Percentiles rank a stretch among this genome's conserved stretches.
Conservation (phyloP, 2,329 filamentous ascomycete genomes). For the Cladosporium austrohemisphaericum region DNA sequence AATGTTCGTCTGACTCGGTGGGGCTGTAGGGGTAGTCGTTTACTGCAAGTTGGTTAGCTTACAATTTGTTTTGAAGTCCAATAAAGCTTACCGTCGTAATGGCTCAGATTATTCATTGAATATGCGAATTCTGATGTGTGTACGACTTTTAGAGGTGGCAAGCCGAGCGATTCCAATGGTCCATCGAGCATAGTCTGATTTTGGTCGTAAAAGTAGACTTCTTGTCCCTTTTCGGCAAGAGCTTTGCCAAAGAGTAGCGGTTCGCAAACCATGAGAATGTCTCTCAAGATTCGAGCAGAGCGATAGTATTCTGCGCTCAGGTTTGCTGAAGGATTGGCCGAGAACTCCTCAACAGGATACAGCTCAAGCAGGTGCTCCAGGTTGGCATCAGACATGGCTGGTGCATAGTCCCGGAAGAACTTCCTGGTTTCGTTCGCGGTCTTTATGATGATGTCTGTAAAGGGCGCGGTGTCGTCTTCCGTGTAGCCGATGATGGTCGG, state of each 20-base stretch:
- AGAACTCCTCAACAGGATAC: conserved; percentile 43
- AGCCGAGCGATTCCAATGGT: conserved; percentile 36
- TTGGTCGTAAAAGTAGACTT: conserved; percentile 50
- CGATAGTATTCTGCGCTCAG: conserved; percentile 50
- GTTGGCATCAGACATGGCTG: conserved; percentile 31
- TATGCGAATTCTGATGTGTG: conserved; percentile 55
- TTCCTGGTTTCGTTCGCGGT: conserved; percentile 33
- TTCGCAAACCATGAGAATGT: conserved; percentile 51
- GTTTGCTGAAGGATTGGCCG: conserved; percentile 33
- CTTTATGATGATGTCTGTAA: conserved; percentile 32
- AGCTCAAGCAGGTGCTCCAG: conserved; percentile 30
- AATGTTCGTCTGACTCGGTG: conserved; percentile 38
- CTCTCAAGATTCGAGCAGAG: conserved; percentile 47
- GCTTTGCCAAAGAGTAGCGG: conserved; percentile 43
- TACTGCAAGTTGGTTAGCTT: conserved; percentile 16
- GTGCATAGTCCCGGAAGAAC: conserved; percentile 42
- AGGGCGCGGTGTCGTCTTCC: conserved; percentile 41
- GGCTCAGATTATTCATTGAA: conserved; percentile 41
- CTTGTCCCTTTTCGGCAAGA: conserved; percentile 37
- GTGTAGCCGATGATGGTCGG: conserved; percentile 42
- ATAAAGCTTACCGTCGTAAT: conserved; percentile 41
- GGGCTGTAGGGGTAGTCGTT: conserved; percentile 33
- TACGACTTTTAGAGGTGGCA: conserved; percentile 43
- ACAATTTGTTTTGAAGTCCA: background rate
- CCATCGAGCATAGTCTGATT: conserved; percentile 54